A percentile compares a stretch with the other conserved stretches of the same genome.
These are phyloP conservation scores for Corynespora cassiicola DNA, from an alignment of 2,329 filamentous ascomycete species.

Conservation along the genomic window DNA sequence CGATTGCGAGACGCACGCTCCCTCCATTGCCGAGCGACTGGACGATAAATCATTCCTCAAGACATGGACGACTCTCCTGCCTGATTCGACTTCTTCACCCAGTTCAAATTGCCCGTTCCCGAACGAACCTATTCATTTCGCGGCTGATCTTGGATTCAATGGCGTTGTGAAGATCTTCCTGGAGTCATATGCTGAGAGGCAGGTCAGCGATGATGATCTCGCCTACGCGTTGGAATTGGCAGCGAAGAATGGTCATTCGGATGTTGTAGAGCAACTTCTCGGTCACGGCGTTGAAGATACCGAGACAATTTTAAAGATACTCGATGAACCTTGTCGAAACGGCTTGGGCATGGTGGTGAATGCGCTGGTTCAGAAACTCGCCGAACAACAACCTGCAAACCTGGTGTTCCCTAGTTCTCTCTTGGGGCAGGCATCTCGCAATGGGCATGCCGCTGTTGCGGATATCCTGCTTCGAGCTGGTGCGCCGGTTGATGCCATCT, in stretches of 20 bases:
- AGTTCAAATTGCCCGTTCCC: neutral
- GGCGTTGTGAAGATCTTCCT: neutral
- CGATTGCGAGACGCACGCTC: neutral
- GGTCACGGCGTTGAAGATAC: constrained; percentile 3
- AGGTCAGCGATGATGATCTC: constrained; percentile 6
- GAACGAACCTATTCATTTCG: constrained; percentile 1
- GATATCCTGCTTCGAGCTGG: constrained; percentile 1
- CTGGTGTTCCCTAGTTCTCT: constrained; percentile 1
- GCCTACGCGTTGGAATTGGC: constrained; percentile 22
- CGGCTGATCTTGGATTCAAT: neutral
- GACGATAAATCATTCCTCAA: neutral
- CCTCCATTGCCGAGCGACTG: neutral
- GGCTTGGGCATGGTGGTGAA: constrained; percentile 1
- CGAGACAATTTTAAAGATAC: constrained; percentile 1
- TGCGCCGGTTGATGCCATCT: neutral
- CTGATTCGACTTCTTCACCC: neutral
- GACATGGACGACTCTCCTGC: constrained; percentile 2
- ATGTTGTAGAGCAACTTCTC: constrained; percentile 22
- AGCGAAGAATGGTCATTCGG: constrained; percentile 15
- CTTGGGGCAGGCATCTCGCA: constrained; percentile 1
- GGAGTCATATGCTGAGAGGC: too few relatives aligned
- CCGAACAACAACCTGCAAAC: neutral
- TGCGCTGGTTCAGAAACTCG: neutral
- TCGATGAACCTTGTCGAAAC: constrained; percentile 3
- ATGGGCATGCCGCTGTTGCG: constrained; percentile 2